These are phyloP conservation scores for Ochetophila trinervis DNA, from an alignment of 306 rosid species.

Conservation along the genomic window DNA sequence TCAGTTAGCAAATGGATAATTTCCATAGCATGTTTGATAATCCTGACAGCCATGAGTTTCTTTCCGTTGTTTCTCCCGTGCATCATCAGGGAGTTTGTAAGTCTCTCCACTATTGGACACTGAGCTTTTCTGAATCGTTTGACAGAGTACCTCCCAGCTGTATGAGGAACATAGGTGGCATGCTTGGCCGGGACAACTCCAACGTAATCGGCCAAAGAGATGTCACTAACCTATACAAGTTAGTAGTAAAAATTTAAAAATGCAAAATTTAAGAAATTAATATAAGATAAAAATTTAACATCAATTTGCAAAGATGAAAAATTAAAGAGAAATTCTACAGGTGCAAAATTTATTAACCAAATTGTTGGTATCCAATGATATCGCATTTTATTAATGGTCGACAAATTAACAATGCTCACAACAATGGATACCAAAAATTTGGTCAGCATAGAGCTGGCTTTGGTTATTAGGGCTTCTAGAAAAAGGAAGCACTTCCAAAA, in stretches of 20 bases:
- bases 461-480: too few species aligned
- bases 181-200: conserved; percentile 26
- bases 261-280: too few species aligned
- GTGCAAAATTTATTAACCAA: too few species aligned
- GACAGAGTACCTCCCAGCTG: conserved; percentile 36
- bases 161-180: conserved; percentile 31
- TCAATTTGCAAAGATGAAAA: neutral
- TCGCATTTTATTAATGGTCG: too few species aligned
- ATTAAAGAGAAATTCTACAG: too few species aligned
- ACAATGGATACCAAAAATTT: too few species aligned
- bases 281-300: neutral
- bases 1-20: conserved; percentile 37
- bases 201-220: conserved; percentile 26
- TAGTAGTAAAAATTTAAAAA: neutral
- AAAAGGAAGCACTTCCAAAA: too few species aligned
- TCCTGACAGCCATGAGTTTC: conserved; percentile 32
- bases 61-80: conserved; percentile 34
- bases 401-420: too few species aligned
- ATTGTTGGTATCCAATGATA: too few species aligned
- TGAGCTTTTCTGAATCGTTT: conserved; percentile 34
- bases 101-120: conserved; percentile 34
- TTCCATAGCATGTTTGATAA: conserved; percentile 35
- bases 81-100: conserved; percentile 35
- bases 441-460: too few species aligned
- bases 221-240: conserved; percentile 10